Evolutionary conservation across 192 early-diverging fungal species (phyloP).

Genomic region (Gaertneriomyces sp.): DNA sequence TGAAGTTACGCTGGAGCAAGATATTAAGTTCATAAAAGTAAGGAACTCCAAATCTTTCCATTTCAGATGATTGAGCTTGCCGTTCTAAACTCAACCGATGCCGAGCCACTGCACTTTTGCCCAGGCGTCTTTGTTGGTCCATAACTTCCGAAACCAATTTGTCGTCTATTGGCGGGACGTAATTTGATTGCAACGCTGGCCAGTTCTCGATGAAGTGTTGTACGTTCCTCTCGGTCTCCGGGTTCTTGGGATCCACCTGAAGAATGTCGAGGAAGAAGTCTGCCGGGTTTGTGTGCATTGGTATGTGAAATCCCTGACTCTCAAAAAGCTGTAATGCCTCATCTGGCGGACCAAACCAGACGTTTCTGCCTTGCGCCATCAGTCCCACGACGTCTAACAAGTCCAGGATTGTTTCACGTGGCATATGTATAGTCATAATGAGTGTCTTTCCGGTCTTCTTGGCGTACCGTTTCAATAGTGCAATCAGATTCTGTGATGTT

Average conservation of each 20-base stretch:
- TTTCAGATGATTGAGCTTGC: background rate
- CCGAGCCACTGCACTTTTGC: conserved; percentile 4
- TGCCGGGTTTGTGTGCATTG: conserved; percentile 43
- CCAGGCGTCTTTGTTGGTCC: background rate
- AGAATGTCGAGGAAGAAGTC: conserved; percentile 50
- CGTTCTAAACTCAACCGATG: background rate
- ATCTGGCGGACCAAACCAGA: conserved; percentile 65
- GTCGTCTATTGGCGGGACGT: conserved; percentile 14
- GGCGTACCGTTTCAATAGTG: conserved; percentile 54
- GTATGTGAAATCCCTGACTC: conserved; percentile 35
- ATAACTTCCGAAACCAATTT: background rate
- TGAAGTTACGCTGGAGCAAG: conserved; percentile 17
- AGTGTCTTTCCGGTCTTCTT: conserved; percentile 62
- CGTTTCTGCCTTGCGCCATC: conserved; percentile 73
- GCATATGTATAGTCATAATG: conserved; percentile 84
- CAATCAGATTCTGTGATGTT: conserved; percentile 66
- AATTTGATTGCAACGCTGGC: background rate
- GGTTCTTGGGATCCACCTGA: conserved; percentile 39
- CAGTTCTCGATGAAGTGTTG: conserved; percentile 20
- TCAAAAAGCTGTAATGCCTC: conserved; percentile 42
- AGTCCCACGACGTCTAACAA: conserved; percentile 78
- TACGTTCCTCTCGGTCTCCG: conserved; percentile 38
- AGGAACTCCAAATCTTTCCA: background rate
- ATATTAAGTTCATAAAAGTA: conserved; percentile 11
- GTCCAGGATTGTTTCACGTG: conserved; percentile 73